Percentiles rank a stretch among this genome's conserved stretches.
These are phyloP conservation scores for Pseudogymnoascus sp. DNA, from an alignment of 2,329 filamentous ascomycete genomes.

Conservation along the genomic window DNA sequence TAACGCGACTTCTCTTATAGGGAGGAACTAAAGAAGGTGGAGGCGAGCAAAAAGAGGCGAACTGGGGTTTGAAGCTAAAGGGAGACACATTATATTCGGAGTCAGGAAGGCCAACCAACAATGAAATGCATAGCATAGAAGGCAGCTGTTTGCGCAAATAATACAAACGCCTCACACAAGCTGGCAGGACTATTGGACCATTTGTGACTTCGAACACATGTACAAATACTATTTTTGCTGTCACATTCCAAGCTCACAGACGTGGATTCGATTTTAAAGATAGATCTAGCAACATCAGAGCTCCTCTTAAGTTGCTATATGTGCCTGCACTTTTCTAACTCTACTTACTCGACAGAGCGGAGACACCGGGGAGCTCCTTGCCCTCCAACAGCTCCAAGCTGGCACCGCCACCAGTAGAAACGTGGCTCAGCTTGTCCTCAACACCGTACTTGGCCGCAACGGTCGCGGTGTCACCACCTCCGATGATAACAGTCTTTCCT, in stretches of 20 bases:
- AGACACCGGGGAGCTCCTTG: conserved; percentile 91
- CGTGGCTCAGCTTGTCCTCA: conserved; percentile 95
- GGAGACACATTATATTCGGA: conserved; percentile 10
- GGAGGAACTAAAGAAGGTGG: conserved; percentile 92
- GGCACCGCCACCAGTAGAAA: conserved; percentile 92
- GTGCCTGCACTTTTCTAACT: conserved; percentile 16
- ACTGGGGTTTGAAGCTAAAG: conserved; percentile 22
- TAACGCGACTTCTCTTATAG: conserved; percentile 34
- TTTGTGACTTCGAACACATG: conserved; percentile 2
- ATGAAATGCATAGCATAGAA: conserved; percentile 8
- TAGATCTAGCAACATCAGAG: conserved; percentile 10
- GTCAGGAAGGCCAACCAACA: conserved; percentile 7
- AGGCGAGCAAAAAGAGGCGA: conserved; percentile 59
- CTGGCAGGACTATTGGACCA: not conserved
- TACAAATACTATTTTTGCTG: not conserved
- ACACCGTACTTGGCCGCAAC: conserved; percentile 95
- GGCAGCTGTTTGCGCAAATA: conserved; percentile 10
- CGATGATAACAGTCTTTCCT: conserved; percentile 96
- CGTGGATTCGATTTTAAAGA: not conserved
- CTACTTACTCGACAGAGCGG: conserved; percentile 75
- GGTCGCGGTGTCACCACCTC: conserved; percentile 94
- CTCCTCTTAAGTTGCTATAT: conserved; percentile 4
- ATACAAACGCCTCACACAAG: conserved; percentile 8
- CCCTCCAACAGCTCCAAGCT: conserved; percentile 94
- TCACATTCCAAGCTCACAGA: not conserved